phyloP scores from a whole-genome alignment of 2,329 filamentous ascomycete genomes.

The Niveomyces coronatus region DNA sequence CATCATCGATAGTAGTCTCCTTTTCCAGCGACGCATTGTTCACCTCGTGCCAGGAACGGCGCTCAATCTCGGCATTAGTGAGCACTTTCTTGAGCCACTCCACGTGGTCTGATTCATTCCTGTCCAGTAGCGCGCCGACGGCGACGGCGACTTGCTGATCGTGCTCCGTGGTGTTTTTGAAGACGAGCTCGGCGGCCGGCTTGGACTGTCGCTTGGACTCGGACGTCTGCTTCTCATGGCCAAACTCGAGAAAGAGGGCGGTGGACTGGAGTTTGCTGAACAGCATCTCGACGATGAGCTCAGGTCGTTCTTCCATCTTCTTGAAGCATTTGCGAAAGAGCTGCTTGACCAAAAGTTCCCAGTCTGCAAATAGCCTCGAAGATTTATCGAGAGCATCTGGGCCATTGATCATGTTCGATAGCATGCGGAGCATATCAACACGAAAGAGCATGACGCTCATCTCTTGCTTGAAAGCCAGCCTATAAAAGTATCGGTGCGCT shows the following conservation, averaged over 20 bases:
- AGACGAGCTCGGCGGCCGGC: slow-evolving; percentile 72
- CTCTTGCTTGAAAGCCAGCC: slow-evolving; percentile 89
- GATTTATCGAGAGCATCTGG: slow-evolving; percentile 62
- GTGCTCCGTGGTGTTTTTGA: slow-evolving; percentile 59
- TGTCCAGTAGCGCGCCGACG: slow-evolving; percentile 69
- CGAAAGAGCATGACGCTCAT: slow-evolving; percentile 81
- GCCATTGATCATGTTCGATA: slow-evolving; percentile 88
- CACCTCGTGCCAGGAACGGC: slow-evolving; percentile 67
- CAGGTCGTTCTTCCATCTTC: slow-evolving; percentile 76
- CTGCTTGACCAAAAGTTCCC: slow-evolving; percentile 81
- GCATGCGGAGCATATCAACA: slow-evolving; percentile 78
- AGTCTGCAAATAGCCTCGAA: slow-evolving; percentile 66
- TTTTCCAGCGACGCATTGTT: slow-evolving; percentile 45
- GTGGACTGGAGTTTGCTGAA: slow-evolving; percentile 87
- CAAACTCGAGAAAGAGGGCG: slow-evolving; percentile 80
- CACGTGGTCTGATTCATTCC: slow-evolving; percentile 65
- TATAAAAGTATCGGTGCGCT: slow-evolving; percentile 87
- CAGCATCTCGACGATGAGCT: slow-evolving; percentile 80
- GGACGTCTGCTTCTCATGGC: slow-evolving; percentile 74
- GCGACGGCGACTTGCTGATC: slow-evolving; percentile 70
- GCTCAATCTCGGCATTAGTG: slow-evolving; percentile 56
- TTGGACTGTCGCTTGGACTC: slow-evolving; percentile 49
- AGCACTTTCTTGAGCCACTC: slow-evolving; percentile 72
- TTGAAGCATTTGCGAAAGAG: slow-evolving; percentile 72
- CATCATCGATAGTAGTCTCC: slow-evolving; percentile 24